phyloP scores from a whole-genome alignment of 768 basidiomycete genomes.

The Cyclocybe cylindracea region DNA sequence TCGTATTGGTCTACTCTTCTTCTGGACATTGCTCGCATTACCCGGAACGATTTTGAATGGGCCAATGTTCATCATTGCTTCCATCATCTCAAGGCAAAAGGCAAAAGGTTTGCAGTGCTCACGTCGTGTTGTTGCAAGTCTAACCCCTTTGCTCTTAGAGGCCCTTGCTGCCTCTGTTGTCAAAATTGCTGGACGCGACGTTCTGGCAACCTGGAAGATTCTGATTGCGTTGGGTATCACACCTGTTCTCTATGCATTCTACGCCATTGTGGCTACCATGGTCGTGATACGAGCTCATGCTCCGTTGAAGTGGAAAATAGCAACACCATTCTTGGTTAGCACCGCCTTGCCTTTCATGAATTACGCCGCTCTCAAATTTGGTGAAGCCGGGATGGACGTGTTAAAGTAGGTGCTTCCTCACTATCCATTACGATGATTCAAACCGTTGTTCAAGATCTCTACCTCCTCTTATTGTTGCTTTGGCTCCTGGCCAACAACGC shows the following conservation, averaged over 20 bases:
- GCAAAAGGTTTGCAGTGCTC: conserved; percentile 64
- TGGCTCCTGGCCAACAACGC: conserved; percentile 86
- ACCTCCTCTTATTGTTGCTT: conserved; percentile 82
- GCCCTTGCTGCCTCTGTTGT: conserved; percentile 94
- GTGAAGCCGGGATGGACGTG: conserved; percentile 97
- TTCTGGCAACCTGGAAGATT: conserved; percentile 98
- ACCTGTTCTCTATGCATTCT: conserved; percentile 82
- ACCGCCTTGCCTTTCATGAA: conserved; percentile 83
- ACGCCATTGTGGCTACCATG: conserved; percentile 77
- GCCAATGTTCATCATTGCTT: conserved; percentile 91
- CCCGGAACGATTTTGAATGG: conserved; percentile 91
- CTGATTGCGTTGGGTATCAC: conserved; percentile 90
- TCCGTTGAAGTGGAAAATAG: conserved; percentile 62
- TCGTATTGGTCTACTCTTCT: conserved; percentile 70
- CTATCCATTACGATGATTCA: background rate
- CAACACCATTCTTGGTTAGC: conserved; percentile 78
- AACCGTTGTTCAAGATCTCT: conserved; percentile 61
- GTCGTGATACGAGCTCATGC: conserved; percentile 69
- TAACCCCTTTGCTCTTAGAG: conserved; percentile 48
- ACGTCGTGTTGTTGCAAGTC: background rate
- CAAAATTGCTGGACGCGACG: conserved; percentile 94
- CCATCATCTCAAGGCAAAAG: conserved; percentile 83
- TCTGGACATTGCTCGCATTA: conserved; percentile 84
- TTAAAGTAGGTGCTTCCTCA: conserved; percentile 66
- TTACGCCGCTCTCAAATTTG: conserved; percentile 93